Conservation (phyloP, 2,329 filamentous ascomycete genomes). For the Microdochium paspali region DNA sequence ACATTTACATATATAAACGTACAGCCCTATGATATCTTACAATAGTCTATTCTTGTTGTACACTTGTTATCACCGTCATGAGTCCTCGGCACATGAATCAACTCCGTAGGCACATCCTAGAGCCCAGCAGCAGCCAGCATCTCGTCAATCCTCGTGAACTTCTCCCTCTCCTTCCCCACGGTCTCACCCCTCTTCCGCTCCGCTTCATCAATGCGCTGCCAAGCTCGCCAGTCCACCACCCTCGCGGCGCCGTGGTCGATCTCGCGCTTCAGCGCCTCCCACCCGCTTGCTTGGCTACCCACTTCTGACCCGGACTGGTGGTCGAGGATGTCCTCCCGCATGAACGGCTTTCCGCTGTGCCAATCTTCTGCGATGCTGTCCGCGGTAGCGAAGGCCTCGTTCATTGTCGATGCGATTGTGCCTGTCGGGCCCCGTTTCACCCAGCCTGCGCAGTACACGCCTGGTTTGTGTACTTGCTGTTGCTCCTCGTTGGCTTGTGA, state of each 20-base stretch:
- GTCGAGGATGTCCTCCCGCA: constrained; percentile 11
- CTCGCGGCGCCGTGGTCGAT: constrained; percentile 43
- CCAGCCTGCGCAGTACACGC: constrained; percentile 92
- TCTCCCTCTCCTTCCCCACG: constrained; percentile 71
- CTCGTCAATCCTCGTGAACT: constrained; percentile 46
- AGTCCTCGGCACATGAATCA: too few species aligned
- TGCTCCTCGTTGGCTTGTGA: too few species aligned
- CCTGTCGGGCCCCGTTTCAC: constrained; percentile 91
- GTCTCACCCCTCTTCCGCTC: constrained; percentile 59
- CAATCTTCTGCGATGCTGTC: constrained; percentile 80
- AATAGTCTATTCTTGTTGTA: too few species aligned
- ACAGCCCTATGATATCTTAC: too few species aligned
- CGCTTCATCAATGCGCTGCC: constrained; percentile 70
- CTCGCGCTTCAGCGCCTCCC: constrained; percentile 64
- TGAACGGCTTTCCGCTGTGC: constrained; percentile 32
- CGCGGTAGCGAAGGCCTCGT: constrained; percentile 82
- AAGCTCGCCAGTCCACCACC: constrained; percentile 74
- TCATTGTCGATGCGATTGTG: constrained; percentile 93
- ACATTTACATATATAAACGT: too few species aligned
- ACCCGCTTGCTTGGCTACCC: constrained; percentile 40
- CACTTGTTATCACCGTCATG: too few species aligned
- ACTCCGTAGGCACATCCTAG: too few species aligned
- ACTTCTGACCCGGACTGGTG: neutral
- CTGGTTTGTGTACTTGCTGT: constrained; percentile 43
- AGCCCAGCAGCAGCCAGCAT: constrained; percentile 45